These are phyloP conservation scores for Nymphaea colorata DNA, from an alignment of 164 flowering plant species.

Conservation along the genomic window DNA sequence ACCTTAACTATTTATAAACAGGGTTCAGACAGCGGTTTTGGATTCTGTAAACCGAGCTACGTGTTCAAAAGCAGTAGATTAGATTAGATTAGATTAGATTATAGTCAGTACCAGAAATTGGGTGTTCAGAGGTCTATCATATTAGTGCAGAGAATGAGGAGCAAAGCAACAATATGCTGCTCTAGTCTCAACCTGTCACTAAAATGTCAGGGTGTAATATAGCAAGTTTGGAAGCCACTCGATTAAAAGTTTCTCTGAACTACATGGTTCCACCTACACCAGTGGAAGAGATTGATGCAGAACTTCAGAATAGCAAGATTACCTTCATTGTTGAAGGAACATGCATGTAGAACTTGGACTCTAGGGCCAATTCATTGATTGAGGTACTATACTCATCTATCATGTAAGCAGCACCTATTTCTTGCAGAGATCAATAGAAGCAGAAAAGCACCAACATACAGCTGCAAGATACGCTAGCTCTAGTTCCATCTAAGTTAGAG, in stretches of 20 bases:
- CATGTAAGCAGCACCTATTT: neutral
- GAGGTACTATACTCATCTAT: neutral
- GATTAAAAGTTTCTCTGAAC: neutral
- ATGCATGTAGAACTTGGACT: neutral
- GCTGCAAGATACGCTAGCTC: neutral
- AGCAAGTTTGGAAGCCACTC: neutral
- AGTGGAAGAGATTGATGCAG: neutral
- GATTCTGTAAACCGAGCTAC: no score
- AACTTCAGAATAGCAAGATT: neutral
- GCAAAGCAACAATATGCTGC: neutral
- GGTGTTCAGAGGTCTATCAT: no score
- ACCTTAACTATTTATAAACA: no score
- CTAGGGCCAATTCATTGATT: neutral
- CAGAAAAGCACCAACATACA: neutral
- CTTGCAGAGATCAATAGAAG: neutral
- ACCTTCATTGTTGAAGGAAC: neutral
- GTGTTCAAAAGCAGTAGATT: no score
- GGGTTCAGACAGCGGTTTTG: no score
- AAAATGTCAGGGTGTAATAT: neutral
- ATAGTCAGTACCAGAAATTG: neutral
- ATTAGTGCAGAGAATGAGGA: neutral
- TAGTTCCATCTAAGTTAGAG: neutral
- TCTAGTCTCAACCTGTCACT: neutral
- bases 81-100: no score
- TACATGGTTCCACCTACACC: neutral